These are phyloP conservation scores for Penicillium simplicissimum DNA, from an alignment of 495 filamentous ascomycete species.

Conservation along the genomic window DNA sequence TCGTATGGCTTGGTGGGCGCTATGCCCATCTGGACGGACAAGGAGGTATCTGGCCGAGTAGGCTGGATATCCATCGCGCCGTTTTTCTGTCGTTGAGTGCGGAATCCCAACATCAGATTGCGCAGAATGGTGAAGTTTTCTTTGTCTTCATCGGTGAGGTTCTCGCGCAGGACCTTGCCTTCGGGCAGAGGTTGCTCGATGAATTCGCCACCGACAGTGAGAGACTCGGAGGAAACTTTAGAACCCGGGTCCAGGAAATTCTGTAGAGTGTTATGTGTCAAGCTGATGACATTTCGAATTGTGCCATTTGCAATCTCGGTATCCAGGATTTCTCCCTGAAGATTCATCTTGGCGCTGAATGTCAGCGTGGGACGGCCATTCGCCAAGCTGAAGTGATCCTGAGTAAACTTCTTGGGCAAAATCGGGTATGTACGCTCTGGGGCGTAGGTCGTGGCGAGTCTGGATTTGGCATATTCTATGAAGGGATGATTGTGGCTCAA, in stretches of 20 bases:
- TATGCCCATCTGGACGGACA: conserved; percentile 36
- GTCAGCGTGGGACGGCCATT: conserved; percentile 70
- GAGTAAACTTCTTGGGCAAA: conserved; percentile 61
- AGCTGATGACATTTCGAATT: conserved; percentile 68
- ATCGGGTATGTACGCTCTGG: conserved; percentile 73
- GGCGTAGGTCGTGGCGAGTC: conserved; percentile 69
- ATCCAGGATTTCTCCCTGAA: conserved; percentile 67
- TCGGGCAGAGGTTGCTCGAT: conserved; percentile 8
- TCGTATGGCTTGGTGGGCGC: conserved; percentile 29
- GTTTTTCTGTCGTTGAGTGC: conserved; percentile 37
- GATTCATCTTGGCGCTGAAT: conserved; percentile 73
- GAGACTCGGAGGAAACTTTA: conserved; percentile 2
- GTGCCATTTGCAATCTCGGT: conserved; percentile 69
- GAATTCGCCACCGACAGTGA: conserved; percentile 46
- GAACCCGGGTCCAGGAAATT: conserved; percentile 45
- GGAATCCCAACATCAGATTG: conserved; percentile 45
- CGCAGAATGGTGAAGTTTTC: conserved; percentile 42
- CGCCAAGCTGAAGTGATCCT: conserved; percentile 67
- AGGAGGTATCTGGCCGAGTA: conserved; percentile 17
- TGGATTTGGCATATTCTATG: conserved; percentile 63
- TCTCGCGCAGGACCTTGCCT: conserved; percentile 20
- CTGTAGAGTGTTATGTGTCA: conserved; percentile 63
- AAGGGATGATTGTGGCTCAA: conserved; percentile 58
- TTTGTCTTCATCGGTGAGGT: conserved; percentile 37
- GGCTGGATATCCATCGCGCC: conserved; percentile 42